phyloP scores from a whole-genome alignment of 176 grass and related monocot genomes.

The Hsuehochloa calcarea region DNA sequence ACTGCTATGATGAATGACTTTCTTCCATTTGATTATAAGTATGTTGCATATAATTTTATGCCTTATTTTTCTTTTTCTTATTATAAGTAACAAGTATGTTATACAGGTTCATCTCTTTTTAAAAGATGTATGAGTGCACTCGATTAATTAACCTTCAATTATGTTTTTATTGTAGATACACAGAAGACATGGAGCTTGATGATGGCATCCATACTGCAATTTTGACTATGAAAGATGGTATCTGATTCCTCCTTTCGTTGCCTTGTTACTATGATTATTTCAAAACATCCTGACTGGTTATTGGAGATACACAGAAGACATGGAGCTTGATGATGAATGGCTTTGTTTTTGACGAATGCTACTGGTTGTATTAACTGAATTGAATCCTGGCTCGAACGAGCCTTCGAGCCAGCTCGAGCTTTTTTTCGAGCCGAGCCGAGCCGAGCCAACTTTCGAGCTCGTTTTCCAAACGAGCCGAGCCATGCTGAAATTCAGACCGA shows the following conservation, averaged over 20 bases:
- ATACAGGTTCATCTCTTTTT: neutral
- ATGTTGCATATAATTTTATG: neutral
- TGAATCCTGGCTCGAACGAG: no score
- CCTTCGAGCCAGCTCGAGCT: no score
- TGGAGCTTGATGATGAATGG: no score
- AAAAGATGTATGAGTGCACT: neutral
- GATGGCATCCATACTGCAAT: conserved; percentile 85
- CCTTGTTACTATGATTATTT: neutral
- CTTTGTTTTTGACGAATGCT: rapidly evolving
- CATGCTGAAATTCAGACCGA: no score
- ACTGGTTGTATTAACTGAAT: rapidly evolving
- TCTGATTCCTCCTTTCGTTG: neutral
- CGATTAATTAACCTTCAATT: neutral
- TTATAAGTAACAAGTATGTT: neutral
- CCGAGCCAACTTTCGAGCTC: no score
- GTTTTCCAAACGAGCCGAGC: no score
- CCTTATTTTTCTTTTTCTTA: neutral
- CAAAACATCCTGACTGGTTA: neutral
- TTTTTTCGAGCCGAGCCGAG: no score
- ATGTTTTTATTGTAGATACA: conserved; percentile 49
- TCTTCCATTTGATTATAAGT: neutral
- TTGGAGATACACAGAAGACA: no score
- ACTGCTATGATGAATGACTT: no score
- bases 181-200: conserved; percentile 81
- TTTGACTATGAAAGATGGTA: conserved; percentile 84